A percentile compares a stretch with the other conserved stretches of the same genome.
phyloP scores from a whole-genome alignment of 2,329 filamentous ascomycete species.

The Neonectria punicea region DNA sequence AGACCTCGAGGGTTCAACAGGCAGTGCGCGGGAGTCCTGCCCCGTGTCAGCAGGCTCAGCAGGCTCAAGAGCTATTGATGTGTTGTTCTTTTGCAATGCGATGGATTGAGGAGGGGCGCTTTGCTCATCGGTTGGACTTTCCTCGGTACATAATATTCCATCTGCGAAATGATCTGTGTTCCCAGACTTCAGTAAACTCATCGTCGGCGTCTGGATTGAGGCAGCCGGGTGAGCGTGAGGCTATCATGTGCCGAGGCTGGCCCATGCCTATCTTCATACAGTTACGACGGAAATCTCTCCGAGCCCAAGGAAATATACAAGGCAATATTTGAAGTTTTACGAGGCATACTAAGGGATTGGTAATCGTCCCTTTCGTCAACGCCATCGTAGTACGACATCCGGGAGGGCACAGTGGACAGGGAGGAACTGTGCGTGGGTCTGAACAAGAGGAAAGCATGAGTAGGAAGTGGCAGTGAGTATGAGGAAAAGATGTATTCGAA shows the following conservation, averaged over 20 bases:
- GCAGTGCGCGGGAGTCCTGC: constrained; percentile 3
- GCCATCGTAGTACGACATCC: constrained; percentile 32
- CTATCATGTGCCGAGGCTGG: background rate
- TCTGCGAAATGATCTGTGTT: constrained; percentile 10
- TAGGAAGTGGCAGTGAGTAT: background rate
- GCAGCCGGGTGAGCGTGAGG: constrained; percentile 1
- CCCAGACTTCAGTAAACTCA: constrained; percentile 4
- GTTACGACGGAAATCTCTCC: constrained; percentile 7
- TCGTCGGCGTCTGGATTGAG: background rate
- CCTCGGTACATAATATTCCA: constrained; percentile 3
- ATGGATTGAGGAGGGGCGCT: constrained; percentile 1
- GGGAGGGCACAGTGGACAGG: background rate
- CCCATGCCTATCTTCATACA: background rate
- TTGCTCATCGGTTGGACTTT: background rate
- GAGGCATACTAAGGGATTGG: constrained; percentile 28
- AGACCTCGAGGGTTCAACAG: constrained; percentile 18
- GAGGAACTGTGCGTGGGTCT: background rate
- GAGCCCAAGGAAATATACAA: constrained; percentile 7
- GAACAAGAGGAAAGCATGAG: background rate
- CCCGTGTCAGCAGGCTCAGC: constrained; percentile 10
- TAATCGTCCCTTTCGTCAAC: constrained; percentile 25
- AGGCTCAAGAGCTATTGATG: background rate
- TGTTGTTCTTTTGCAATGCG: constrained; percentile 14
- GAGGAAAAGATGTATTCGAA: background rate
- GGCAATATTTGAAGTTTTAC: constrained; percentile 23